Evolutionary conservation across 345 rosid genomes (phyloP).

Genomic region (Hibiscus syriacus): DNA sequence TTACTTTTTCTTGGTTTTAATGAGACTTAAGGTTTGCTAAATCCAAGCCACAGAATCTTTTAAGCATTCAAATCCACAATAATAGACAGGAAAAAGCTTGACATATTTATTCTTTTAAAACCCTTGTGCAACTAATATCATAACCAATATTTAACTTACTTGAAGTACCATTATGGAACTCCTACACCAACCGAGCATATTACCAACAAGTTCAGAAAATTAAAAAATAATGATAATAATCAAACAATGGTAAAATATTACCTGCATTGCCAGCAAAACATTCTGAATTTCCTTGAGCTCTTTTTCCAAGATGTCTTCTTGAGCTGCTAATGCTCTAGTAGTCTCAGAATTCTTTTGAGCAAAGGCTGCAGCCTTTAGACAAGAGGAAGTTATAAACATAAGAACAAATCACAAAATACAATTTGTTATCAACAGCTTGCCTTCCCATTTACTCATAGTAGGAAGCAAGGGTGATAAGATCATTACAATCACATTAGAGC

Average conservation of each 20-base stretch:
- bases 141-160: background rate
- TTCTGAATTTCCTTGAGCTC: conserved; percentile 92
- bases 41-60: background rate
- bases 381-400: conserved; percentile 1
- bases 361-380: conserved; percentile 78
- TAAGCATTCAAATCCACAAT: background rate
- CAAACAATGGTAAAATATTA: conserved; percentile 9
- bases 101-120: background rate
- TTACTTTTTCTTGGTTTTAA: background rate
- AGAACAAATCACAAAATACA: background rate
- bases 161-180: background rate
- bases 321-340: conserved; percentile 69
- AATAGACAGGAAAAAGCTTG: background rate
- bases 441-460: background rate
- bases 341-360: conserved; percentile 92
- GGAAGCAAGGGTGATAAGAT: background rate
- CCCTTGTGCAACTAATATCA: background rate
- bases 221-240: background rate
- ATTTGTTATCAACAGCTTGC: background rate
- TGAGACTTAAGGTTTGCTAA: background rate
- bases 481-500: background rate
- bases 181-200: background rate
- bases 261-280: conserved; percentile 97
- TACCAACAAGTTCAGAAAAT: background rate
- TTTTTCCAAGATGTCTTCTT: conserved; percentile 74